Base-by-base conservation (phyloP, 2,329 filamentous ascomycete genomes). In the Fusarium sp. region DNA sequence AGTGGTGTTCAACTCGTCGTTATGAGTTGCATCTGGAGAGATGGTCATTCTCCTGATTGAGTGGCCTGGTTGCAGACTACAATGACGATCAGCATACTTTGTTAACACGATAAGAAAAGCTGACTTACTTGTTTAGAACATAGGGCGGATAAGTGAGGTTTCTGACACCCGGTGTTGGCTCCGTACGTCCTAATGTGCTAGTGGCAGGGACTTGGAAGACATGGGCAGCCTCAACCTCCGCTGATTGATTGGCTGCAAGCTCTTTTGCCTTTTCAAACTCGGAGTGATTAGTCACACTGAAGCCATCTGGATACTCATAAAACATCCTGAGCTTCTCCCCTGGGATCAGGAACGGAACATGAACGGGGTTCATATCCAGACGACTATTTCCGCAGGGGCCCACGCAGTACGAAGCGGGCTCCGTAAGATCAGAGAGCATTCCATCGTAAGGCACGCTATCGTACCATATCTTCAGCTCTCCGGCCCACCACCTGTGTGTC, bases 31-130 rank as follows among this genome's bases (percentile, higher is more conserved):
- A 23, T 58, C 55, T 12, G 55, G 55, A 10, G 55, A 58, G 9
- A 58, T 58, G 18, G 55, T 58, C 55, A 58, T 58, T 27, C 55
- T 58, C 39, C 41, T 46, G 15, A 58, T 58, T 6, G 55, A 46
- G 9, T 58, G 41, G 12, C 55, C 55, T 9, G 55, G 55, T 18
- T 58, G 55, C 7, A 58, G 31, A 23, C 55, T 57, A 6, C 6
- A 7, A 27, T 18, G 9, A 27, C 2, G 11, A 15, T 57, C 21
- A 48, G 4, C 15, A 48, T 31, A 11, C 18, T 12, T 7, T 18
- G 7, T n/a, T 1, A 9, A 12, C 3, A 9, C 12, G 5, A 6
- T 12, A 3, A 12, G 9, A 7, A 21, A 29, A n/a, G 21, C 21
- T 4, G 21, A 48, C 54, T 48, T 21, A 57, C 54, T 58, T 58